Evolutionary conservation across 352 stramenopile genomes (phyloP).

Genomic region (Pythium brachiatum): DNA sequence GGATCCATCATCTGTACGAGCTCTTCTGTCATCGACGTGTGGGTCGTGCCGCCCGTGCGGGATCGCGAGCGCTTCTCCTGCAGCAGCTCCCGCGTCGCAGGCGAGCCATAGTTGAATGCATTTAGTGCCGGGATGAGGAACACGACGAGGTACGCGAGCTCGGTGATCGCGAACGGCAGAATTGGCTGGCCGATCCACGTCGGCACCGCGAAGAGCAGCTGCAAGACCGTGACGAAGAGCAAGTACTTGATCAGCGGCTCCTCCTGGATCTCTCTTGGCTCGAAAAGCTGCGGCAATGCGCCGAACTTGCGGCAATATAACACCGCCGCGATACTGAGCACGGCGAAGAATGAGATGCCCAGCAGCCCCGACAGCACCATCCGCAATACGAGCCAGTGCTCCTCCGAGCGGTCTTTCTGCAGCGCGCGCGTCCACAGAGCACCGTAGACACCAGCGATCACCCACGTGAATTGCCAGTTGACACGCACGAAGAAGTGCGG

Average conservation of each 20-base stretch:
- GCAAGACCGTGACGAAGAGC: conserved; percentile 38
- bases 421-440: conserved; percentile 34
- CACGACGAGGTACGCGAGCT: conserved; percentile 40
- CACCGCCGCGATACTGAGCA: conserved; percentile 20
- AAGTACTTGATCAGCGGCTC: conserved; percentile 54
- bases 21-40: conserved; percentile 32
- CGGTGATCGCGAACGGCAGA: conserved; percentile 31
- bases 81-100: conserved; percentile 19
- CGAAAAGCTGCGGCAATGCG: not conserved
- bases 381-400: conserved; percentile 18
- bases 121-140: conserved; percentile 53
- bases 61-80: conserved; percentile 20
- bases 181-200: conserved; percentile 27
- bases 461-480: conserved; percentile 49
- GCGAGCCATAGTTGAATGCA: conserved; percentile 44
- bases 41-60: conserved; percentile 25
- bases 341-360: conserved; percentile 26
- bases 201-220: conserved; percentile 49
- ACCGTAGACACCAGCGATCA: conserved; percentile 39
- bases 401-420: conserved; percentile 9
- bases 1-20: conserved; percentile 41
- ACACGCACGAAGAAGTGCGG: conserved; percentile 42
- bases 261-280: conserved; percentile 21
- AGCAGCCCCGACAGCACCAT: conserved; percentile 36
- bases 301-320: conserved; percentile 28